Evolutionary conservation across 306 rosid species (phyloP).

Genomic region (Cajanus cajan): DNA sequence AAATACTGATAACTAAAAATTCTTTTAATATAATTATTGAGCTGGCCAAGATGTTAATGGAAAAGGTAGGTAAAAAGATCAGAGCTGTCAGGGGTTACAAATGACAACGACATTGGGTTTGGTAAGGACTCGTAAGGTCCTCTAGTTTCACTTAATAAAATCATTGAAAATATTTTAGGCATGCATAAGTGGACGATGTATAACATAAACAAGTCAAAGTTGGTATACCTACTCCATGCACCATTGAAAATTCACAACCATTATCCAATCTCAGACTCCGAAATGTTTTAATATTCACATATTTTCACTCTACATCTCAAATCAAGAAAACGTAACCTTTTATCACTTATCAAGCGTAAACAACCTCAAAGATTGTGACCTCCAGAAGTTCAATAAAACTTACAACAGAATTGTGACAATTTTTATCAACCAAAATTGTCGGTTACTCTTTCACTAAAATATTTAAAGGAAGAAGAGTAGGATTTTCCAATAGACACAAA

Average conservation of each 20-base stretch:
- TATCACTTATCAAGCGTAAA: neutral
- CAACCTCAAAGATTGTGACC: neutral
- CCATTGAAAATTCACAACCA: neutral
- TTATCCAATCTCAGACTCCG: neutral
- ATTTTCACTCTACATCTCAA: neutral
- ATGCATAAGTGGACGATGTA: constrained; percentile 5
- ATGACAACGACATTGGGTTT: constrained; percentile 37
- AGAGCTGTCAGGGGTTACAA: neutral
- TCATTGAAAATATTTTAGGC: neutral
- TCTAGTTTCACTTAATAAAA: neutral
- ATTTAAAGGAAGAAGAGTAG: neutral
- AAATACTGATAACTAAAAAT: neutral
- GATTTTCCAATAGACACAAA: neutral
- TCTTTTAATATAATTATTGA: neutral
- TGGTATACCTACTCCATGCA: constrained; percentile 48
- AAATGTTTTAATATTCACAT: neutral
- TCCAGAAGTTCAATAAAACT: neutral
- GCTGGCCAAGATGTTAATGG: neutral
- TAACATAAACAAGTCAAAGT: constrained; percentile 35
- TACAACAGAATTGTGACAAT: neutral
- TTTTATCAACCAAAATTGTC: neutral
- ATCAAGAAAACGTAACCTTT: neutral
- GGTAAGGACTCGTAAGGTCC: constrained; percentile 48
- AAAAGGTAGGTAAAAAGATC: constrained; percentile 4
- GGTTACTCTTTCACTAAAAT: neutral